Evolutionary conservation across 192 early-diverging fungal genomes (phyloP), one percentile per base, ranked within the genome.

Genomic region (Funneliformis geosporum): DNA sequence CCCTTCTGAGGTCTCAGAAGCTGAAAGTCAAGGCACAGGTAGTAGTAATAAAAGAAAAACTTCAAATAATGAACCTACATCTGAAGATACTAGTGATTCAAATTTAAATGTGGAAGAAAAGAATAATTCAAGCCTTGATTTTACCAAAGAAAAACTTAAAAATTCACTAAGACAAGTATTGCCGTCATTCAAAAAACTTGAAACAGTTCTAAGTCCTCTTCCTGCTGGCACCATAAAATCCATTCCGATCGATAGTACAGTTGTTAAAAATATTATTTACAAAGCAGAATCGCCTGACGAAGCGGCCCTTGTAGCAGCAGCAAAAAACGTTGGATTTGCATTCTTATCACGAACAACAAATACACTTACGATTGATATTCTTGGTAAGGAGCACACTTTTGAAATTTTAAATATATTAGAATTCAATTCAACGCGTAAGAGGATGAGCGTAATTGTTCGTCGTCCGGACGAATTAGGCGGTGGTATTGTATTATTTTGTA

Each of bases 341-440:
- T 95, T 95, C 80, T 77, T 95, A 2, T 79, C 74, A n/a, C 84
- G 87, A 25, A 81, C 78, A 2, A 72, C 73, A 6, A 40, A 43
- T 50, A 44, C 44, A 25, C 79, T 95, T 14, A 88, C 82, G 21
- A 69, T 95, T 18, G 92, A 95, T 73, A 81, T 95, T 33, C 84
- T 94, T n/a, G 95, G 94, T 12, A 83, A 89, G 60, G 80, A 82
- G 61, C 76, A 85, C 59, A 84, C 88, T 46, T 99, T 94, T 85
- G 94, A 91, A 78, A 85, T 96, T 33, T 81, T 99, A 72, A 88
- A 96, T 80, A 90, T 96, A 28, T 89, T 98, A 76, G 96, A 96
- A 82, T 99, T 99, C 85, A 95, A 96, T 85, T 96, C 95, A 3
- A 95, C 96, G 27, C 89, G 98, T 70, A 99, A 99, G 83, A 89